A percentile compares a stretch with the other conserved stretches of the same genome.
Evolutionary conservation across 805 yeast species (phyloP).

Genomic region (Ogataea angusta): DNA sequence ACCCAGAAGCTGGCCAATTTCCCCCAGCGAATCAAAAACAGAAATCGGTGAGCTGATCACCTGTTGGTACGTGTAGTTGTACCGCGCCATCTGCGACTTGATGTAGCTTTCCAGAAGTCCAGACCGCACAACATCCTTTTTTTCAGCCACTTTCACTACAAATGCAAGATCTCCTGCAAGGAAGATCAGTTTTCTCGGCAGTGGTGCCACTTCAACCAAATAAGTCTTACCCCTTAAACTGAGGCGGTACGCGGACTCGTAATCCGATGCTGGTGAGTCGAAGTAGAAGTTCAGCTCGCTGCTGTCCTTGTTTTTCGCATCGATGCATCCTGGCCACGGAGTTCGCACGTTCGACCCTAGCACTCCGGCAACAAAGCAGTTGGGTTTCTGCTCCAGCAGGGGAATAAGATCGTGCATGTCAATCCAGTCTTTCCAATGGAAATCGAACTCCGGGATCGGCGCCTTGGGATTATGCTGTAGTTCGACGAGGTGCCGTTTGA

Average conservation of each 20-base stretch:
- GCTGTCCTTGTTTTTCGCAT: constrained; percentile 20
- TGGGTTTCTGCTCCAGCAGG: constrained; percentile 37
- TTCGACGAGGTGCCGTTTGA: constrained; percentile 29
- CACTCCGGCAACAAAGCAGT: constrained; percentile 44
- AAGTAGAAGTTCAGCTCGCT: constrained; percentile 26
- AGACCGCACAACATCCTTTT: constrained; percentile 30
- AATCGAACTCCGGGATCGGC: constrained; percentile 37
- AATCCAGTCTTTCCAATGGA: constrained; percentile 58
- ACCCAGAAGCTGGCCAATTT: constrained; percentile 27
- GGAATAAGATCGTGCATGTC: constrained; percentile 44
- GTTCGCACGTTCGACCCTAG: constrained; percentile 38
- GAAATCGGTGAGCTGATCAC: constrained; percentile 32
- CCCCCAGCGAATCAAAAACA: constrained; percentile 24
- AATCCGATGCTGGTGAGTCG: constrained; percentile 28
- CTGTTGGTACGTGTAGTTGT: constrained; percentile 25
- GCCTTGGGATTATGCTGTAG: constrained; percentile 24
- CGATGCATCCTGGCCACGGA: constrained; percentile 41
- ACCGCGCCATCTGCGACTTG: constrained; percentile 26
- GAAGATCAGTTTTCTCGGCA: constrained; percentile 43
- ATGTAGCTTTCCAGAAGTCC: constrained; percentile 36
- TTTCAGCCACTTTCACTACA: constrained; percentile 34
- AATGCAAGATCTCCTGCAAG: constrained; percentile 40
- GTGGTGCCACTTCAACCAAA: constrained; percentile 40
- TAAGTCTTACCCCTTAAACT: constrained; percentile 41
- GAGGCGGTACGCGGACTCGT: constrained; percentile 37